These are phyloP conservation scores for Phtheirospermum japonicum DNA, from an alignment of 257 asterid genomes.

Conservation along the genomic window DNA sequence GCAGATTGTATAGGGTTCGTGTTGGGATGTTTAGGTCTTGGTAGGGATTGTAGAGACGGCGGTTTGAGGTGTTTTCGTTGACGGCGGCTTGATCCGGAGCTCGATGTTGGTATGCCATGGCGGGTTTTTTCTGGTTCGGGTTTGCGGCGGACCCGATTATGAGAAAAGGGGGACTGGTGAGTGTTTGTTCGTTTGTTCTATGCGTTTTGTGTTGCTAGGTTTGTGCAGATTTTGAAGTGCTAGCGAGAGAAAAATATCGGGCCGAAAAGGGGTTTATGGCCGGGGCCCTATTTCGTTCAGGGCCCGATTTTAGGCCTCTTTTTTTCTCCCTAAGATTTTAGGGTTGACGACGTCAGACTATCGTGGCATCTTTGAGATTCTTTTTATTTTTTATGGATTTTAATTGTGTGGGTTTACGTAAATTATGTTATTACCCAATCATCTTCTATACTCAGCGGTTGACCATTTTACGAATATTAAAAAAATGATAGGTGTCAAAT, in stretches of 20 bases:
- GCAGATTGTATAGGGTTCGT: slow-evolving; percentile 59
- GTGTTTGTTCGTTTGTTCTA: background rate
- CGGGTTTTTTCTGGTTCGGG: slow-evolving; percentile 27
- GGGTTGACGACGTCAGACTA: no score
- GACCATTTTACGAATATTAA: no score
- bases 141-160: slow-evolving; percentile 20
- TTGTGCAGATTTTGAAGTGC: background rate
- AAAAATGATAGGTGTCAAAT: no score
- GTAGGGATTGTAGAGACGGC: slow-evolving; percentile 83
- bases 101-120: slow-evolving; percentile 70
- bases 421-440: no score
- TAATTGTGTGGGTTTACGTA: no score
- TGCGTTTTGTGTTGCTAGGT: slow-evolving; percentile 1
- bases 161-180: background rate
- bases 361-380: no score
- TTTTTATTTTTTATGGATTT: no score
- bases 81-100: slow-evolving; percentile 38
- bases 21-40: slow-evolving; percentile 60
- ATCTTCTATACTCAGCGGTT: no score
- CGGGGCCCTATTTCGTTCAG: no score
- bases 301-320: no score
- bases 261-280: slow-evolving; percentile 6
- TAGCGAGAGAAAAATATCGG: background rate
- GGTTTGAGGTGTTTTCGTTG: slow-evolving; percentile 36
- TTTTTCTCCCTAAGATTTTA: no score